Conservation (phyloP, 495 filamentous ascomycete species). For the Penicillium chermesinum region DNA sequence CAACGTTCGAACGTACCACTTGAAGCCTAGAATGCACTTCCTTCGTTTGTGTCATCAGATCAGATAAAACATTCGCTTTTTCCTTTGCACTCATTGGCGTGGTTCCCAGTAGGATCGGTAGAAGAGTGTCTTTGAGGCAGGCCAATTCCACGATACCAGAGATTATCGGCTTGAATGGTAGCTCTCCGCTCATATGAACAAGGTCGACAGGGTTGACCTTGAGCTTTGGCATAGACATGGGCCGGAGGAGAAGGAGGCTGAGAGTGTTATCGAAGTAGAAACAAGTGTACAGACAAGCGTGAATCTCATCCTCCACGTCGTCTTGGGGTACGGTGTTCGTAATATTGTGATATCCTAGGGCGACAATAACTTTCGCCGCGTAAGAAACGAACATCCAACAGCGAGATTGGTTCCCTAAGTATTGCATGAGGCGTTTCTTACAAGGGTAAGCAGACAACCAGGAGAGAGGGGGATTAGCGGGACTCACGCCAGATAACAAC, state of each 20-base stretch:
- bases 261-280: conserved; percentile 34
- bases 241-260: conserved; percentile 34
- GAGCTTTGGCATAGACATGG: conserved; percentile 28
- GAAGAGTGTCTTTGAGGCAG: conserved; percentile 15
- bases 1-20: conserved; percentile 13
- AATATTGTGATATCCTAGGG: conserved; percentile 27
- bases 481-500: conserved; percentile 24
- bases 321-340: conserved; percentile 12
- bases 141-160: conserved; percentile 22
- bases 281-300: conserved; percentile 24
- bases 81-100: conserved; percentile 15
- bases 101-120: conserved; percentile 17
- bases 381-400: conserved; percentile 26
- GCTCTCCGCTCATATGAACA: conserved; percentile 19
- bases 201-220: conserved; percentile 19
- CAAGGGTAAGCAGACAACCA: background rate
- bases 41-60: conserved; percentile 18
- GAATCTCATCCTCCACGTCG: conserved; percentile 23
- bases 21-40: conserved; percentile 18
- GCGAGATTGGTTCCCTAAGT: conserved; percentile 23
- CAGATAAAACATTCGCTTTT: conserved; percentile 20
- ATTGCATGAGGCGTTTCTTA: conserved; percentile 26
- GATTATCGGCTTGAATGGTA: conserved; percentile 22
- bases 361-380: conserved; percentile 22
- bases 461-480: background rate